These are phyloP conservation scores for Berberis thunbergii DNA, from an alignment of 164 flowering plant genomes.

Conservation along the genomic window DNA sequence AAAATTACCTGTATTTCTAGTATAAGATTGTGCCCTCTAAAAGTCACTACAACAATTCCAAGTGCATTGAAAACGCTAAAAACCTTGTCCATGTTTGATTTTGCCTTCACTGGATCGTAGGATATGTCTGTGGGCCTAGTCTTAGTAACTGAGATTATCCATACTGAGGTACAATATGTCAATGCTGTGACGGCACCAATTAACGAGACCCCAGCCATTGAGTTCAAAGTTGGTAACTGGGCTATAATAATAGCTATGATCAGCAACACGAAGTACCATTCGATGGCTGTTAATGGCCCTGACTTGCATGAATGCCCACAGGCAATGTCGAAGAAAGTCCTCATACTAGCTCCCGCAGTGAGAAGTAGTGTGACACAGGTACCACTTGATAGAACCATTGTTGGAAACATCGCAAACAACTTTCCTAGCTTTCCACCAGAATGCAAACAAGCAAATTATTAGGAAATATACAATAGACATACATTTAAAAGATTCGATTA, in stretches of 20 bases:
- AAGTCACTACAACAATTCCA: constrained; percentile 69
- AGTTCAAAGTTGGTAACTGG: constrained; percentile 68
- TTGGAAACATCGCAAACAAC: constrained; percentile 38
- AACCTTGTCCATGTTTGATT: constrained; percentile 13
- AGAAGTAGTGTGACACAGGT: constrained; percentile 53
- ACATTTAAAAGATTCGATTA: too few species aligned
- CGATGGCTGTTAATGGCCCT: constrained; percentile 34
- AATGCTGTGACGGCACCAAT: constrained; percentile 55
- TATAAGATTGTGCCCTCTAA: constrained; percentile 77
- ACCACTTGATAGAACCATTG: constrained; percentile 63
- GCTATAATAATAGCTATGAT: constrained; percentile 38
- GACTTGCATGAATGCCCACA: constrained; percentile 36
- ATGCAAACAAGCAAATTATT: too few species aligned
- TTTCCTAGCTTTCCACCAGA: constrained; percentile 49
- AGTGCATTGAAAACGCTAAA: constrained; percentile 49
- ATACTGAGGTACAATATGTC: constrained; percentile 43
- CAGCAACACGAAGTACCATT: constrained; percentile 74
- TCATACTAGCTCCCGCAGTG: constrained; percentile 46
- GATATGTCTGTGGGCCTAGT: constrained; percentile 28
- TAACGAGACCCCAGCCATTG: constrained; percentile 57
- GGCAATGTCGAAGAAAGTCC: constrained; percentile 33
- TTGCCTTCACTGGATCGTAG: constrained; percentile 18
- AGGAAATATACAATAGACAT: too few species aligned
- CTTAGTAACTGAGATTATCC: constrained; percentile 36
- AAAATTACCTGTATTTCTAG: constrained; percentile 66